Percentiles rank a stretch among this genome's conserved stretches.
These are phyloP conservation scores for Ceratonia siliqua DNA, from an alignment of 306 rosid species.

Conservation along the genomic window DNA sequence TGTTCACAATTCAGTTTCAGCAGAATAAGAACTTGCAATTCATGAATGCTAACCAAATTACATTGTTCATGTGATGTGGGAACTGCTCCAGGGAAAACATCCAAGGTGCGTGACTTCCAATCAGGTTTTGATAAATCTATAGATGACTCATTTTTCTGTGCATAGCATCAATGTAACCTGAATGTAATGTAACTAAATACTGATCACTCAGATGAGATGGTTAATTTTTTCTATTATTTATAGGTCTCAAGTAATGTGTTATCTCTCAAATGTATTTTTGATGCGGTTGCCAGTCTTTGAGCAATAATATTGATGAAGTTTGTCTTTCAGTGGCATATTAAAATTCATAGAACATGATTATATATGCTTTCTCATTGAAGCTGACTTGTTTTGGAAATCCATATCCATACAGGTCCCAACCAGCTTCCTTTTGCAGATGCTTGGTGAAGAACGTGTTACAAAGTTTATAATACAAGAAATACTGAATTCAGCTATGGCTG, in stretches of 20 bases:
- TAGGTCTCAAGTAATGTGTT: background rate
- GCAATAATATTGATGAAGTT: background rate
- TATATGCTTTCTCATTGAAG: slow-evolving; percentile 25
- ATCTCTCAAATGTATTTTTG: background rate
- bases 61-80: slow-evolving; percentile 43
- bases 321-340: background rate
- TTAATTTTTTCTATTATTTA: slow-evolving; percentile 10
- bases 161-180: background rate
- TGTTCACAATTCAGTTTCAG: slow-evolving; percentile 23
- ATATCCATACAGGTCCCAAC: slow-evolving; percentile 68
- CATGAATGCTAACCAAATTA: slow-evolving; percentile 43
- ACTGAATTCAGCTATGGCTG: slow-evolving; percentile 72
- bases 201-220: slow-evolving; percentile 6
- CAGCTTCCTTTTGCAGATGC: slow-evolving; percentile 65
- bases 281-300: background rate
- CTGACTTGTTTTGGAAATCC: slow-evolving; percentile 31
- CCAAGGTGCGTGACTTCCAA: slow-evolving; percentile 59
- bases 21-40: slow-evolving; percentile 33
- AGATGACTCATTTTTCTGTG: background rate
- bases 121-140: background rate
- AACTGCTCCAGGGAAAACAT: slow-evolving; percentile 71
- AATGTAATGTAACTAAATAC: background rate
- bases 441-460: slow-evolving; percentile 77
- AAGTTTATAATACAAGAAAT: slow-evolving; percentile 82
- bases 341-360: slow-evolving; percentile 25